Evolutionary conservation across 2,329 filamentous ascomycete species (phyloP).

Genomic region (Clonostachys byssicola): DNA sequence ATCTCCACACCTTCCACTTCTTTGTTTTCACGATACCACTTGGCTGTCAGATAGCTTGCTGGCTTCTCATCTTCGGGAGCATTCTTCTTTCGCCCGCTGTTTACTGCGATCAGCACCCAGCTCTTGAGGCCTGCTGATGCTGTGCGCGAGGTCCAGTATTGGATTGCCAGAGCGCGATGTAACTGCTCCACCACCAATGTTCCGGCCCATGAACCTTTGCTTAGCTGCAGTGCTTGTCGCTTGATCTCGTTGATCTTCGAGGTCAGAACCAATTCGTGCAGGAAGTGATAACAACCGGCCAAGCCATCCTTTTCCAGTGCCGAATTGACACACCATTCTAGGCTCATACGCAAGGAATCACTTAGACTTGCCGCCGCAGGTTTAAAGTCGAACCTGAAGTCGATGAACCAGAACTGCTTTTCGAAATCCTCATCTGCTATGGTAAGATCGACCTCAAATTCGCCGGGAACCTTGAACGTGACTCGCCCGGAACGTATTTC

Average conservation of each 20-base stretch:
- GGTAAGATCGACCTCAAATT: conserved; percentile 92
- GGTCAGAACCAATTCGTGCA: conserved; percentile 85
- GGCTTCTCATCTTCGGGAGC: conserved; percentile 23
- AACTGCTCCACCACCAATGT: conserved; percentile 74
- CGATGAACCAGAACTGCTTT: conserved; percentile 90
- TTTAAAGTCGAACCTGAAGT: conserved; percentile 78
- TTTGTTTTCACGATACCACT: conserved; percentile 83
- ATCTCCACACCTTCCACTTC: conserved; percentile 69
- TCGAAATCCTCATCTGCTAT: conserved; percentile 80
- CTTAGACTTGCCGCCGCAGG: conserved; percentile 62
- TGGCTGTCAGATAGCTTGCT: conserved; percentile 54
- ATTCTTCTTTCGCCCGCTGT: conserved; percentile 53
- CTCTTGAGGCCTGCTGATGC: conserved; percentile 61
- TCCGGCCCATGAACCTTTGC: conserved; percentile 70
- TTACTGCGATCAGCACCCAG: conserved; percentile 86
- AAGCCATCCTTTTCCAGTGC: conserved; percentile 68
- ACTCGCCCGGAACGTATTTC: conserved; percentile 80
- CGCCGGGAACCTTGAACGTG: conserved; percentile 76
- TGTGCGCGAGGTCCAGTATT: conserved; percentile 76
- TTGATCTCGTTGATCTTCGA: conserved; percentile 83
- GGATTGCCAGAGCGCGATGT: conserved; percentile 77
- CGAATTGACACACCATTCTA: conserved; percentile 72
- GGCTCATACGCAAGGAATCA: conserved; percentile 55
- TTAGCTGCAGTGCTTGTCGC: conserved; percentile 70
- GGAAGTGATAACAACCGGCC: conserved; percentile 74